Base-by-base conservation (phyloP, 1,139 yeast species). In the Yamadazyma mexicana region DNA sequence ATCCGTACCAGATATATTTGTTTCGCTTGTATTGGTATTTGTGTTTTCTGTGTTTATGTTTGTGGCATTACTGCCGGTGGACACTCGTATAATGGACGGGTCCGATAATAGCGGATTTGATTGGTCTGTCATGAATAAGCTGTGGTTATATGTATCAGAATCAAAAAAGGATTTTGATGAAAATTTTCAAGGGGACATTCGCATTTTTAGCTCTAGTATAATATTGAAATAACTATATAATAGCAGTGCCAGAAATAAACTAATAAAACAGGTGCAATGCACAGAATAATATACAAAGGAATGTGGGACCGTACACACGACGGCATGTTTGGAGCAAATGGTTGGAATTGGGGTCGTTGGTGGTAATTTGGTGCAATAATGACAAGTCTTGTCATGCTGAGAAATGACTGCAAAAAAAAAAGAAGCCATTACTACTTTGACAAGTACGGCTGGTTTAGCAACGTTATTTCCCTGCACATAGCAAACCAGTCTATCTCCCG, bases 401-500 rank as follows among this genome's bases (percentile, higher is more conserved):
- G n/a, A n/a, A n/a, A n/a, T n/a, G n/a, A n/a, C n/a, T n/a, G n/a
- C n/a, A n/a, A n/a, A n/a, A n/a, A n/a, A n/a, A n/a, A n/a, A n/a
- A n/a, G n/a, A n/a, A n/a, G n/a, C n/a, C n/a, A n/a, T n/a, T n/a
- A 16, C 7, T 29, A 11, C 11, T 29, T 29, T 7, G 32, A 16
- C 8, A 68, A 49, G 50, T 81, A 83, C 1, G 84, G 86, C 48
- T 74, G 73, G 61, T 91, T 91, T 62, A 91, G 71, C 47, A 75
- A 72, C 55, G 84, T 80, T 44, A 91, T 87, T 53, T 89, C 95
- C 33, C 95, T 76, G 59, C 97, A 87, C 58, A 91, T 67, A n/a
- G 86, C 73, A 56, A 81, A 86, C 98, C 98, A 91, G 55, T 89
- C 96, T 35, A 87, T 83, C 47, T 83, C 89, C 27, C 95, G 65